Percentiles rank a stretch among this genome's conserved stretches.
These are phyloP conservation scores for Pleurotus pulmonarius DNA, from an alignment of 768 basidiomycete species.

Conservation along the genomic window DNA sequence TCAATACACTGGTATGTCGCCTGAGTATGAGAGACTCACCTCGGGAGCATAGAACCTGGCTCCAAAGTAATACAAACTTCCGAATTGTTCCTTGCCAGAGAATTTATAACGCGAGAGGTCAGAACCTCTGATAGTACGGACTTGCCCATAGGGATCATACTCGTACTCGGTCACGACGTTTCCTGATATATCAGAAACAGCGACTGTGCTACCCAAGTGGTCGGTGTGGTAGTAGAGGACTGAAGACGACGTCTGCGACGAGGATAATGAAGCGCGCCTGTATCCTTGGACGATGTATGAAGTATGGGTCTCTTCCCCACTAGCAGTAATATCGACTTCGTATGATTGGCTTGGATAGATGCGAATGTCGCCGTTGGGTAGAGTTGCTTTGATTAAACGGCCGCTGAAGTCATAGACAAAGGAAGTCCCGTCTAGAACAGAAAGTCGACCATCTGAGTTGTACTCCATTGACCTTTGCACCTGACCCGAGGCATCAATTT, in stretches of 20 bases:
- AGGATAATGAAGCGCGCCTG: slow-evolving; percentile 7
- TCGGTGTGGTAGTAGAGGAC: slow-evolving; percentile 1
- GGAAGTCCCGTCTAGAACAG: background rate
- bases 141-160: slow-evolving; percentile 9
- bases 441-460: background rate
- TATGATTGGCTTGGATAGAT: slow-evolving; percentile 11
- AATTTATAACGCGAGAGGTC: slow-evolving; percentile 5
- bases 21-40: background rate
- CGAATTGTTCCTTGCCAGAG: slow-evolving; percentile 12
- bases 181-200: slow-evolving; percentile 1
- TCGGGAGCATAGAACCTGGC: slow-evolving; percentile 12
- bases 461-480: background rate
- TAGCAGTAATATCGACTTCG: slow-evolving; percentile 9
- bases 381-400: slow-evolving; percentile 9
- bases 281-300: slow-evolving; percentile 9
- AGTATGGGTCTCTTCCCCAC: slow-evolving; percentile 9
- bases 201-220: slow-evolving; percentile 3
- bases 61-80: slow-evolving; percentile 10
- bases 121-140: background rate
- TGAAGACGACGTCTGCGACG: background rate
- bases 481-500: background rate
- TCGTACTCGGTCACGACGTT: slow-evolving; percentile 8
- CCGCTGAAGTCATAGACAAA: slow-evolving; percentile 10
- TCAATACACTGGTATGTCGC: no score
- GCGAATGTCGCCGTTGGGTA: slow-evolving; percentile 1